Base-by-base conservation (phyloP, 805 yeast species). In the Lachancea thermotolerans region DNA sequence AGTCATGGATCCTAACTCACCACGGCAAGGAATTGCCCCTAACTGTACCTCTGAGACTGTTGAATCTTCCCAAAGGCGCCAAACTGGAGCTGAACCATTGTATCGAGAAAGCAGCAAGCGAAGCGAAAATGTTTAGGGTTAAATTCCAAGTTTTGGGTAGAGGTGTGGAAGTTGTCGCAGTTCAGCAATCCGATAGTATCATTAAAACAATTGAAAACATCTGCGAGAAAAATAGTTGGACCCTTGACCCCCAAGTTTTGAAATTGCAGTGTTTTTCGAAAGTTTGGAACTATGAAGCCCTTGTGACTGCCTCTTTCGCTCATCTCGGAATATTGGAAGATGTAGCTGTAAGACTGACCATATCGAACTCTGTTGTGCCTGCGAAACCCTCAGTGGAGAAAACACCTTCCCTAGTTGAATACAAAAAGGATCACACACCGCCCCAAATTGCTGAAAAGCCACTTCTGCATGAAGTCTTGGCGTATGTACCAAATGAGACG, bases 41-140 rank as follows among this genome's bases (percentile, higher is more conserved):
- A 12, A 65, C 70, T 31, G 47, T 74, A 30, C 78, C 79, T 1
- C 56, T 70, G 48, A 61, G 78, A 46, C 53, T 74, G 14, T 52
- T 70, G 12, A 69, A 70, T 42, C 49, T 75, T 15, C 73, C 78
- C 2, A 58, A 66, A 5, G 79, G 79, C 10, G 70, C 67, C 14
- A 74, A 71, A 37, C 45, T 75, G 31, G 57, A 58, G 7, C 49
- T 73, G 36, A 49, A 52, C 31, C 40, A 17, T 4, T 2, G 11
- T 10, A 6, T 18, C 15, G 40, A 43, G 11, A 37, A 51, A 1
- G 35, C 42, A 8, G 31, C 35, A 15, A 39, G 37, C 10, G 18
- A 38, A 11, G 36, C 49, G 2, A 42, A 50, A 2, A 47, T 46
- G 10, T 49, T 66, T 12, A 67, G 59, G 21, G 46, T 69, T 30